Evolutionary conservation across 2,329 filamentous ascomycete genomes (phyloP), one percentile per base, ranked within the genome.

Genomic region (Eutypa lata): DNA sequence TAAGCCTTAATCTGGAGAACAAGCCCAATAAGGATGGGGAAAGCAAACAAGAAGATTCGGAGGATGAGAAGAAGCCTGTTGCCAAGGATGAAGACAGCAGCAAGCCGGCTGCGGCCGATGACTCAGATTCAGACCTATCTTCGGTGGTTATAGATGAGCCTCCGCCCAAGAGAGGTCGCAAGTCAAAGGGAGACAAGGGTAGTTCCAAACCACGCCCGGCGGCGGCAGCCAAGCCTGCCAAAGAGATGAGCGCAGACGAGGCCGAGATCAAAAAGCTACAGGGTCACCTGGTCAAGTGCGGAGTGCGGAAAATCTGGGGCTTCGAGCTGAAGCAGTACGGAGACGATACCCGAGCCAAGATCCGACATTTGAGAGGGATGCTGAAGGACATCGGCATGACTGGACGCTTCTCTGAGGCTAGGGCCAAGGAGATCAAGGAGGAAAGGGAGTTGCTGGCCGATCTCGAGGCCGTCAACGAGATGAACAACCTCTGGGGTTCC

Each of bases 291-390:
- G 74, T 87, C 45, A 96, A 97, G 71, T 99, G 93, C 65, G 93
- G 93, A 28, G 84, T 97, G 51, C 88, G 91, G 50, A 97, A 97
- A 68, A 82, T 97, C 56, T 99, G 94, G 93, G 83, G 82, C 48
- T 85, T 88, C 57, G 91, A 97, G 71, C 79, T 99, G 26, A 90
- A 90, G 68, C 77, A 84, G 51, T 91, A 83, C 63, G 81, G 80
- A 1, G 82, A 86, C 51, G 89, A 92, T 22, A 68, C 80, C 3
- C 88, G 85, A 55, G 90, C 84, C 48, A 97, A 96, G 76, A 90
- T 97, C 56, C 79, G 79, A 49, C 90, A 97, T 67, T 78, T 99
- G 7, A 90, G 84, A 66, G 74, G 74, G 11, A 88, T 95, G 86
- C 79, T 99, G 24, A 79, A 79, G 33, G 91, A 96, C 28, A 78